Conservation (phyloP, 2,329 filamentous ascomycete genomes). For the Paramyrothecium sp. region DNA sequence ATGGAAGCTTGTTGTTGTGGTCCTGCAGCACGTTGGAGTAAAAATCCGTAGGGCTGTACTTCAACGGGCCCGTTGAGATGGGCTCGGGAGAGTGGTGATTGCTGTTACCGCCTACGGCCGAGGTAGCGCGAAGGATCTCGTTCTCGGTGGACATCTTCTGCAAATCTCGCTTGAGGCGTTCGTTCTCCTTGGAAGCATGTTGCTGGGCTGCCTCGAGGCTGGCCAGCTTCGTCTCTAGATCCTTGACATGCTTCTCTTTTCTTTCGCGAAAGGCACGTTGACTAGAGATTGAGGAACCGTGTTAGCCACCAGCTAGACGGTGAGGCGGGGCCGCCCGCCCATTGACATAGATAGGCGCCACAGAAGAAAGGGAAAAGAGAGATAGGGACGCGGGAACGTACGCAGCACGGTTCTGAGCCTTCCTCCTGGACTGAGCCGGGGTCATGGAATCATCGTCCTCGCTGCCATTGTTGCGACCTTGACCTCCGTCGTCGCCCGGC, state of each 20-base stretch:
- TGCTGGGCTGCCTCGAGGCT: conserved; percentile 73
- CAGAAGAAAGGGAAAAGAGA: neutral
- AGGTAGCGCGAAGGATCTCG: conserved; percentile 84
- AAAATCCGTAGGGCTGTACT: conserved; percentile 71
- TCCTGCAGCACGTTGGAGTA: conserved; percentile 61
- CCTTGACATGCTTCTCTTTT: conserved; percentile 91
- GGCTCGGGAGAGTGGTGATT: conserved; percentile 44
- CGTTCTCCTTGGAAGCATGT: conserved; percentile 76
- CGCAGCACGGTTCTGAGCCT: conserved; percentile 62
- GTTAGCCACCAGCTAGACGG: conserved; percentile 10
- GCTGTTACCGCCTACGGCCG: conserved; percentile 33
- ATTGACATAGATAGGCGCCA: no score
- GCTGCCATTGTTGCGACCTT: conserved; percentile 38
- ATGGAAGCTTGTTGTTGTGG: conserved; percentile 61
- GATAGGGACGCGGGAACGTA: conserved; percentile 35
- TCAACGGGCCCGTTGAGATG: conserved; percentile 64
- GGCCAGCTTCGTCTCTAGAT: conserved; percentile 83
- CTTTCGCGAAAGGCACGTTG: conserved; percentile 95
- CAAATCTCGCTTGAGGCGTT: conserved; percentile 79
- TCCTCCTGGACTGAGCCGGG: conserved; percentile 56
- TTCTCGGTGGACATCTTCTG: conserved; percentile 87
- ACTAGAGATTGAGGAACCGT: conserved; percentile 43
- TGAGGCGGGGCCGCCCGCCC: no score
- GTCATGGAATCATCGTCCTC: conserved; percentile 57
- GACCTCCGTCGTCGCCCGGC: conserved; percentile 28